Evolutionary conservation across 257 asterid species (phyloP).

Genomic region (Fraxinus anomala): DNA sequence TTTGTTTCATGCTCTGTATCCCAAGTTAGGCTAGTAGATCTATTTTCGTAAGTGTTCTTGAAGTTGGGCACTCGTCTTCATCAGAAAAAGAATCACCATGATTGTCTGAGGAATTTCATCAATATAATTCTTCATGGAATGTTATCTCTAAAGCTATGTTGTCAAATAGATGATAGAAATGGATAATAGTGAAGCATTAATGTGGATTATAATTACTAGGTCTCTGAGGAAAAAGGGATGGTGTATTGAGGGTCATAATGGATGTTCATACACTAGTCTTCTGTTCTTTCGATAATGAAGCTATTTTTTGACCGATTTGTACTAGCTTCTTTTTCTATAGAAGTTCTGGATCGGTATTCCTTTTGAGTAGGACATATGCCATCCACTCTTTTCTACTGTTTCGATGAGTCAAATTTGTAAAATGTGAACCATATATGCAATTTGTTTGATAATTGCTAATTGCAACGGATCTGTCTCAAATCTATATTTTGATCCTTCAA

Average conservation of each 20-base stretch:
- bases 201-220: slow-evolving; percentile 4
- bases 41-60: too few species aligned
- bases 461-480: not conserved
- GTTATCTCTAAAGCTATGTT: not conserved
- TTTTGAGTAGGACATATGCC: too few species aligned
- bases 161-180: not conserved
- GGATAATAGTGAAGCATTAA: not conserved
- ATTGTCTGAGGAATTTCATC: not conserved
- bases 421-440: not conserved
- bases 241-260: not conserved
- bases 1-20: too few species aligned
- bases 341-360: too few species aligned
- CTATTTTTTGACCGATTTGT: not conserved
- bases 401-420: not conserved
- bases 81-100: not conserved
- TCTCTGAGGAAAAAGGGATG: not conserved
- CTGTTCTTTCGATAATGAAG: not conserved
- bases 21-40: too few species aligned
- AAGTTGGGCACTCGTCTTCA: too few species aligned
- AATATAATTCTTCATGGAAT: slow-evolving; percentile 13
- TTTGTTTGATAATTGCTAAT: not conserved
- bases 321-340: too few species aligned
- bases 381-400: not conserved
- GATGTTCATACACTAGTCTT: not conserved
- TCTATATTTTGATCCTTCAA: not conserved